A percentile compares a stretch with the other conserved stretches of the same genome.
phyloP scores from a whole-genome alignment of 2,329 filamentous ascomycete species.

The Fusarium solani-melongenae region DNA sequence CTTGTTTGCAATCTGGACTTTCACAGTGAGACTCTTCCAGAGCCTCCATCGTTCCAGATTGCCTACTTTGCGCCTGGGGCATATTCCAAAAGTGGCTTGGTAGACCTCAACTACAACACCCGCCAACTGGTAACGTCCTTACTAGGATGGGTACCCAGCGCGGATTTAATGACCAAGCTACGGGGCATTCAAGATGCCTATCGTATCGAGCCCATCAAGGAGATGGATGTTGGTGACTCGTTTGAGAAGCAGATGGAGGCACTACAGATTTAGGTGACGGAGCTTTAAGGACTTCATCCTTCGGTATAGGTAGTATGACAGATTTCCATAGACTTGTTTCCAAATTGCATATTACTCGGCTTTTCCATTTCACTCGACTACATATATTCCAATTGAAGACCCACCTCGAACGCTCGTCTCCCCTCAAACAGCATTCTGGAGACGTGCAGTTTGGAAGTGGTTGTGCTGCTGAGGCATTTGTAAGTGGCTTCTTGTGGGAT shows the following conservation, averaged over 20 bases:
- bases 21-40: neutral
- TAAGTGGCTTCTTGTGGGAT: neutral
- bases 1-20: conserved; percentile 1
- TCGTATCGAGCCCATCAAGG: neutral
- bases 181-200: conserved; percentile 5
- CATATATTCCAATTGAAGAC: neutral
- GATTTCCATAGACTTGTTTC: neutral
- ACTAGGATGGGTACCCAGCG: conserved; percentile 3
- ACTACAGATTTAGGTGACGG: neutral
- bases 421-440: neutral
- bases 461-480: neutral
- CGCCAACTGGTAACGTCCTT: conserved; percentile 8
- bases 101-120: neutral
- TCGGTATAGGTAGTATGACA: neutral
- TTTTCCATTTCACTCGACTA: too few relatives aligned
- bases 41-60: neutral
- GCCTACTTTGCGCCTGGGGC: conserved; percentile 1
- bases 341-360: neutral
- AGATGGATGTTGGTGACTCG: neutral
- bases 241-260: neutral
- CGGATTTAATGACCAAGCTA: conserved; percentile 3
- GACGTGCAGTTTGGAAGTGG: neutral
- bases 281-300: neutral
- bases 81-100: neutral
- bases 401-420: neutral